Base-by-base conservation (phyloP, 495 filamentous ascomycete species). In the Chaetomium fimeti region DNA sequence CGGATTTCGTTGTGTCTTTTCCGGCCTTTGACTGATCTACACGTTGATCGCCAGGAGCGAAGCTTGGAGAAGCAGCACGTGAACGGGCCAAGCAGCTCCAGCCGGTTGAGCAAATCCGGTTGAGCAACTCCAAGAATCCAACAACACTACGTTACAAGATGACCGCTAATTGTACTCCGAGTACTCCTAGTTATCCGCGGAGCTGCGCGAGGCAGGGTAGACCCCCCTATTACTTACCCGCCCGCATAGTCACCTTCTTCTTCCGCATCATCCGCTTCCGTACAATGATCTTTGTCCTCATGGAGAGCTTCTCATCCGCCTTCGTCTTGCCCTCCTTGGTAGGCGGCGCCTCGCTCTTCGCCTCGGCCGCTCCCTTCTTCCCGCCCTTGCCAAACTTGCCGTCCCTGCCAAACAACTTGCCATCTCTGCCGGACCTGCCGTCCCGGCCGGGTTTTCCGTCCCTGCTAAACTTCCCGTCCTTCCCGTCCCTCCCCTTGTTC, bases 211-310 rank as follows among this genome's bases (percentile, higher is more conserved):
- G 3, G 5, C 32, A 32, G 24, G 16, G 24, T 20, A 4, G 20
- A 24, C 3, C 18, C 6, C 51, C 61, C 25, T 52, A 64, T 64
- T 69, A 64, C 58, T 71, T 70, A 28, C 67, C 64, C 2, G 51
- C 49, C 64, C 79, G 69, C 62, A 64, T 66, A 18, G 68, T 65
- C 18, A 74, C 77, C 74, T 83, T 83, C 76, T 83, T 83, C 71
- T 82, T 82, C 53, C 77, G 71, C 69, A 75, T 75, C 74, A 77
- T 72, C 68, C 79, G 67, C 71, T 81, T 83, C 68, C 80, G 71
- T 42, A 63, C 75, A 65, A 83, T 78, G 53, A 83, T 79, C 67
- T 78, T 81, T 62, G 79, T 80, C 63, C 78, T 72, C 56, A 80
- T 61, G 1, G 69, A 74, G 48, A 77, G 70, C 70, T 75, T 77